A percentile compares a stretch with the other conserved stretches of the same genome.
phyloP scores from a whole-genome alignment of 164 flowering plant species.

The Vitis cinerea region DNA sequence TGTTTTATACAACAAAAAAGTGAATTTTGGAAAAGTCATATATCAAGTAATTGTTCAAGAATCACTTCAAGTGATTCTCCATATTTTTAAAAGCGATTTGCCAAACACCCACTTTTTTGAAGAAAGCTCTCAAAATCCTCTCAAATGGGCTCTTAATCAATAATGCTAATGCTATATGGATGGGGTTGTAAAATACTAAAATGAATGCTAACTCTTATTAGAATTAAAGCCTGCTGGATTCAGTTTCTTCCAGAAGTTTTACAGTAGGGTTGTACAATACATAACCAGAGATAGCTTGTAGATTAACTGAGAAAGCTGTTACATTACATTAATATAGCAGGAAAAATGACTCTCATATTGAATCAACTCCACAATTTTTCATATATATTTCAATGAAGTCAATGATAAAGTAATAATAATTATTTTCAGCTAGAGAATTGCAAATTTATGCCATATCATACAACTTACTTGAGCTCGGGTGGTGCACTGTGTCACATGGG shows the following conservation, averaged over 20 bases:
- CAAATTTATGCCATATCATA: too few relatives aligned
- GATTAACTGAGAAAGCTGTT: background rate
- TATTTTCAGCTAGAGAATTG: too few relatives aligned
- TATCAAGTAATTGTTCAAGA: too few relatives aligned
- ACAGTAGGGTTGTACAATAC: background rate
- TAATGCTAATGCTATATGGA: background rate
- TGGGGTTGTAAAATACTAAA: background rate
- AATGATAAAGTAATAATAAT: too few relatives aligned
- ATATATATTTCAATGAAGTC: too few relatives aligned
- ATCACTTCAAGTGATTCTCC: too few relatives aligned
- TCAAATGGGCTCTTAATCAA: background rate
- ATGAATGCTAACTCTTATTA: background rate
- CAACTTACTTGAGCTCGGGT: slow-evolving; percentile 69
- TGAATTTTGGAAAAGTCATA: too few relatives aligned
- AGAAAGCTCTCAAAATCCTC: too few relatives aligned
- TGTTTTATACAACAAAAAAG: too few relatives aligned
- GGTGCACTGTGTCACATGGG: slow-evolving; percentile 86
- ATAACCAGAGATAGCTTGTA: background rate
- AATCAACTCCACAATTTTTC: too few relatives aligned
- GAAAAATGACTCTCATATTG: background rate
- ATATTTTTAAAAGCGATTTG: too few relatives aligned
- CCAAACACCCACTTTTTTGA: too few relatives aligned
- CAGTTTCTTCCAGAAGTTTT: background rate
- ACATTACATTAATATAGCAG: background rate
- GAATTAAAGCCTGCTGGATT: background rate